Evolutionary conservation across 2,329 filamentous ascomycete genomes (phyloP).

Genomic region (Orbilia quercus): DNA sequence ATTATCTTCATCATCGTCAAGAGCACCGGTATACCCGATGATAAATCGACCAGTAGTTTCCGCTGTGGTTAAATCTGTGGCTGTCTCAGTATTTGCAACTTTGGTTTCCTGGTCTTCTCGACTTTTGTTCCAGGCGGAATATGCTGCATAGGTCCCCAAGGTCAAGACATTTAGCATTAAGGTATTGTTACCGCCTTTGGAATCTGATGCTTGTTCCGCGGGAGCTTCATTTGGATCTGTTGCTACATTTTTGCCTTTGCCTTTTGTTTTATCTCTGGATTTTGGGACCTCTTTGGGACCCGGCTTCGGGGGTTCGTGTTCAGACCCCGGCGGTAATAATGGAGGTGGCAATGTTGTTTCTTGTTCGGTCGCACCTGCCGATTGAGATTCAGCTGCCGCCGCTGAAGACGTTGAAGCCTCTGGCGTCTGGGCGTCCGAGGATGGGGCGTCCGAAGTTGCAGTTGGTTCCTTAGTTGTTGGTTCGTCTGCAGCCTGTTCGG

Average conservation of each 20-base stretch:
- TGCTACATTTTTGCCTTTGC: slow-evolving; percentile 13
- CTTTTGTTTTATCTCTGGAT: slow-evolving; percentile 23
- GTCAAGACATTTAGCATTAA: slow-evolving; percentile 58
- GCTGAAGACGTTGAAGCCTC: not conserved
- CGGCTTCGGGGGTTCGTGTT: slow-evolving; percentile 10
- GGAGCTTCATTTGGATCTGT: slow-evolving; percentile 9
- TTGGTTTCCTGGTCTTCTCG: slow-evolving; percentile 35
- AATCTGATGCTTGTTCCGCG: slow-evolving; percentile 22
- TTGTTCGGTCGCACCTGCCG: slow-evolving; percentile 4
- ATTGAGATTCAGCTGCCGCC: not conserved
- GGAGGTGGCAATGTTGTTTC: slow-evolving; percentile 35
- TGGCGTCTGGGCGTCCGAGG: slow-evolving; percentile 26
- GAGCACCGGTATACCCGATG: slow-evolving; percentile 59
- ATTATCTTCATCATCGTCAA: slow-evolving; percentile 53
- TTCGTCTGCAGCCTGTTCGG: not conserved
- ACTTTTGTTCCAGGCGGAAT: slow-evolving; percentile 49
- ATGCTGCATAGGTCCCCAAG: slow-evolving; percentile 59
- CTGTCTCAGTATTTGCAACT: slow-evolving; percentile 4
- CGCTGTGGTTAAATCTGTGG: slow-evolving; percentile 10
- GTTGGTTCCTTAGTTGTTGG: slow-evolving; percentile 2
- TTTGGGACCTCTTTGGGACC: slow-evolving; percentile 8
- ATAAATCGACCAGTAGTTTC: slow-evolving; percentile 57
- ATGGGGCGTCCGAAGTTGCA: slow-evolving; percentile 6
- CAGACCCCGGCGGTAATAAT: slow-evolving; percentile 13
- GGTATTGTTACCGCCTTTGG: slow-evolving; percentile 44